Percentiles rank a stretch among this genome's conserved stretches.
Evolutionary conservation across 169 alveolate genomes (phyloP).

Genomic region (Plasmodium adleri): DNA sequence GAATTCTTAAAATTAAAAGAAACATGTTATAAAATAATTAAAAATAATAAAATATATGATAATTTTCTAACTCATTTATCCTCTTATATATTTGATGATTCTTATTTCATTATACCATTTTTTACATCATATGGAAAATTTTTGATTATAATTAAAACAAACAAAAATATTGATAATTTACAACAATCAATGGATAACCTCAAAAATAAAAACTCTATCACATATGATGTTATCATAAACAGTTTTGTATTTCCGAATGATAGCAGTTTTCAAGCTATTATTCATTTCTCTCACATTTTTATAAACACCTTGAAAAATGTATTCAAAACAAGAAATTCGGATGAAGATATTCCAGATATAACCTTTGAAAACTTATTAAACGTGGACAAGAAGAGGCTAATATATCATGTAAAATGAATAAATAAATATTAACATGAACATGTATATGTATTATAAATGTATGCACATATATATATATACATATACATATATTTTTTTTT

Average conservation of each 20-base stretch:
- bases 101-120: conserved; percentile 67
- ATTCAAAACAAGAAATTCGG: conserved; percentile 60
- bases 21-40: conserved; percentile 62
- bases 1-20: conserved; percentile 72
- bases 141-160: conserved; percentile 53
- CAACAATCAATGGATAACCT: conserved; percentile 5
- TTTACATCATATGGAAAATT: conserved; percentile 75
- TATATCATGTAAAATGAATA: conserved; percentile 15
- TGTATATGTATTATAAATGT: neutral
- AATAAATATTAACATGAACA: neutral
- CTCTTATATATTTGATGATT: conserved; percentile 42
- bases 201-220: conserved; percentile 27
- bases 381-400: conserved; percentile 42
- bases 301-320: conserved; percentile 32
- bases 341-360: conserved; percentile 62
- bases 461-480: neutral
- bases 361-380: conserved; percentile 11
- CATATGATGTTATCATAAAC: conserved; percentile 61
- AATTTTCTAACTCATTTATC: conserved; percentile 49
- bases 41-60: conserved; percentile 42
- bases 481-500: neutral
- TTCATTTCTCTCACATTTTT: conserved; percentile 64
- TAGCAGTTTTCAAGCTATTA: conserved; percentile 69
- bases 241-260: conserved; percentile 74
- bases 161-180: neutral